Percentiles rank a stretch among this genome's conserved stretches.
Conservation (phyloP, 2,329 filamentous ascomycete genomes). For the Ophiostoma montium region DNA sequence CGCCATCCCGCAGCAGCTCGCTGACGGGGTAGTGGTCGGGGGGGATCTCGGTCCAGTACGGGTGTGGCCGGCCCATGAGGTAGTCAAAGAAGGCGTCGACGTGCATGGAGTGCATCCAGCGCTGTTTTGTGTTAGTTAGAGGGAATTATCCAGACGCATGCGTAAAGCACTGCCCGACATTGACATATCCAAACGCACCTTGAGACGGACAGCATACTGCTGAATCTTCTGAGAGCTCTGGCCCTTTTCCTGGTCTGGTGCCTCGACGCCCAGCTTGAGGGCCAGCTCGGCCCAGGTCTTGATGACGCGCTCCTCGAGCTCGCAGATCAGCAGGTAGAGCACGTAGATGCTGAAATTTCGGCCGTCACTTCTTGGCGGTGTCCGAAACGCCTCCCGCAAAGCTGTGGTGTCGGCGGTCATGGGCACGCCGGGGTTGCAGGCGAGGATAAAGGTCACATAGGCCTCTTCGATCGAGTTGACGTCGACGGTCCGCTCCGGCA, state of each 20-base stretch:
- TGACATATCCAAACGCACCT: too few relatives aligned
- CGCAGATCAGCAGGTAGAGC: slow-evolving; percentile 64
- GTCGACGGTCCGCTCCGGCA: slow-evolving; percentile 56
- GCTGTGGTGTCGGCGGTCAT: slow-evolving; percentile 54
- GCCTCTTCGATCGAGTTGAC: slow-evolving; percentile 63
- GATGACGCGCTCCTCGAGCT: slow-evolving; percentile 68
- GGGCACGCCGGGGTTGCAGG: slow-evolving; percentile 75
- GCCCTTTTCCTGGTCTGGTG: slow-evolving; percentile 65
- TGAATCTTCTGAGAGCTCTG: slow-evolving; percentile 89
- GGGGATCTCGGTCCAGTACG: slow-evolving; percentile 69
- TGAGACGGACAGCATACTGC: slow-evolving; percentile 83
- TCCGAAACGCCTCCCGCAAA: slow-evolving; percentile 62
- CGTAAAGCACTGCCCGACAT: not conserved
- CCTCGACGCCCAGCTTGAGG: slow-evolving; percentile 75
- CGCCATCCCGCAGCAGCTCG: slow-evolving; percentile 60
- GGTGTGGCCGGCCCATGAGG: slow-evolving; percentile 60
- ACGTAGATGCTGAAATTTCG: slow-evolving; percentile 70
- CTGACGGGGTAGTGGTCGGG: slow-evolving; percentile 46
- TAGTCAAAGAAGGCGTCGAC: slow-evolving; percentile 92
- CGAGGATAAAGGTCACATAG: slow-evolving; percentile 73
- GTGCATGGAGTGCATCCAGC: slow-evolving; percentile 96
- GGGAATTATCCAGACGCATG: not conserved
- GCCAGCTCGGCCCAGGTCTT: slow-evolving; percentile 89
- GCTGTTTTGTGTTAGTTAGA: slow-evolving; percentile 31
- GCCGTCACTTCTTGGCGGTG: slow-evolving; percentile 72